phyloP scores from a whole-genome alignment of 139 green algal genomes.

The Bryopsis sp. region DNA sequence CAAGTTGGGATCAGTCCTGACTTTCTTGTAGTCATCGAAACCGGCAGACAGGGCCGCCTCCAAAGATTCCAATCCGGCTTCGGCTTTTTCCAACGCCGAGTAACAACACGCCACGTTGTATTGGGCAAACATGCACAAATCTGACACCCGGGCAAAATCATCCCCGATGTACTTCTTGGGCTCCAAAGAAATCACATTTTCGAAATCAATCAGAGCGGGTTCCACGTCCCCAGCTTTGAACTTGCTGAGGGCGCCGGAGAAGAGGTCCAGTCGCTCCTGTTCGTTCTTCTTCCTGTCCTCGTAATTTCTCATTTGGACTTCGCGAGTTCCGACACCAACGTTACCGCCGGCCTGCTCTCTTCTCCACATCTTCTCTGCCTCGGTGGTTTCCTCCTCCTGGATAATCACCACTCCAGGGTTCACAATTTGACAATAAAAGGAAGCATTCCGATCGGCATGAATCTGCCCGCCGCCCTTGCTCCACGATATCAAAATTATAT shows the following conservation, averaged over 20 bases:
- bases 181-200: constrained; percentile 90
- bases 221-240: constrained; percentile 72
- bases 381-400: constrained; percentile 47
- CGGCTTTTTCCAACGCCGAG: constrained; percentile 57
- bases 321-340: constrained; percentile 86
- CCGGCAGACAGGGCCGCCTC: constrained; percentile 66
- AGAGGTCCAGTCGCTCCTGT: constrained; percentile 73
- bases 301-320: constrained; percentile 89
- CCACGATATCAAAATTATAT: too few relatives aligned
- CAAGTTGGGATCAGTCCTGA: constrained; percentile 85
- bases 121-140: constrained; percentile 83
- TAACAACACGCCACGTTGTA: constrained; percentile 99
- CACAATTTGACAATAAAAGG: too few relatives aligned
- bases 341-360: constrained; percentile 83
- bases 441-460: too few relatives aligned
- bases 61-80: constrained; percentile 54
- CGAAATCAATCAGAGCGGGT: constrained; percentile 85
- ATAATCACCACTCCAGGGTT: too few relatives aligned
- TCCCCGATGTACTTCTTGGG: constrained; percentile 87
- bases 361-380: constrained; percentile 54
- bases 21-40: constrained; percentile 89
- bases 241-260: constrained; percentile 74
- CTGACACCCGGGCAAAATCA: constrained; percentile 75
- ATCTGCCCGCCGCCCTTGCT: too few relatives aligned
- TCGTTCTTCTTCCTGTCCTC: constrained; percentile 69